Evolutionary conservation across 2,329 filamentous ascomycete species (phyloP), one percentile per base, ranked within the genome.

Genomic region (Chaetomium sp.): DNA sequence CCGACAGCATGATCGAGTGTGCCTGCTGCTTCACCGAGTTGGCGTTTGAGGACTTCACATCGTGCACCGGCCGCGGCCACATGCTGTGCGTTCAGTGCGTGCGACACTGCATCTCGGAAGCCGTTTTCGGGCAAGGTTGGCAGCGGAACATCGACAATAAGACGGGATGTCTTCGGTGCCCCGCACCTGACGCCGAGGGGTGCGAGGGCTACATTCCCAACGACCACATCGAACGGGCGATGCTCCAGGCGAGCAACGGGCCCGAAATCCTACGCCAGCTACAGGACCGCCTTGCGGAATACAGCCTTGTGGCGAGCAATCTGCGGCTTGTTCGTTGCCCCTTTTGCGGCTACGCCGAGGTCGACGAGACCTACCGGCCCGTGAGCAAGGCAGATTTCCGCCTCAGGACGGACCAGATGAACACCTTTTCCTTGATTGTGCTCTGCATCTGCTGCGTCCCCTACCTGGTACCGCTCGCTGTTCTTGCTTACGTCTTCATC

Each of bases 61-160:
- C 85, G n/a, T 95, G 91, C 78, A 85, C 85, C 72, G 77, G 81
- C 35, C 82, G 85, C 2, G 87, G 86, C 1, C 91, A 95, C 77
- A 85, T 91, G 73, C 82, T 94, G 62, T 95, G 91, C 78, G 89
- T 93, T 77, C 85, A 86, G 54, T 98, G 95, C 76, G 88, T 98
- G 58, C 89, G 89, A 68, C 87, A 90, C 69, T 89, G 93, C 12
- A 84, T 94, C 65, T 90, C 89, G 57, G 94, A 98, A 75, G 93
- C 93, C 1, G 80, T 98, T 0, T 98, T 96, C 74, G 95, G 95
- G 0, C 95, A 98, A 75, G 92, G 92, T 60, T 97, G 94, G 92
- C 85, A 87, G 57, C 88, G 90, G 65, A 95, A 87, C 71, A 89
- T 97, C 70, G 85, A 95, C 73, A 77, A 86, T 31, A 83, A 87